phyloP scores from a whole-genome alignment of 2,329 filamentous ascomycete genomes.

The Clarireedia hainanense region DNA sequence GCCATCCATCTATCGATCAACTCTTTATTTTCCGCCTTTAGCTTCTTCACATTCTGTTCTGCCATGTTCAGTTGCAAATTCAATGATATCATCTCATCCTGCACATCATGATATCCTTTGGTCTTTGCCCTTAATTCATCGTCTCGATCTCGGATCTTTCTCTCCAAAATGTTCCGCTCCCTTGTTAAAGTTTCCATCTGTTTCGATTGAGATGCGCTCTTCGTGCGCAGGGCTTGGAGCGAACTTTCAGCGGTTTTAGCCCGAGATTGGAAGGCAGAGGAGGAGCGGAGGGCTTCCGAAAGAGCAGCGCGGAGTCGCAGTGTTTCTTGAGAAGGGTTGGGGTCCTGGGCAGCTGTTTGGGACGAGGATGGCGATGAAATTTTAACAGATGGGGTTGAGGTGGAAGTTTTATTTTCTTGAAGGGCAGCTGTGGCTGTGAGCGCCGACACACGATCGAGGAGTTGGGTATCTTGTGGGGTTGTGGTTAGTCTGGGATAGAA shows the following conservation, averaged over 20 bases:
- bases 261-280: slow-evolving; percentile 57
- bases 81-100: slow-evolving; percentile 85
- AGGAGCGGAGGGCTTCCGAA: slow-evolving; percentile 67
- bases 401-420: slow-evolving; percentile 20
- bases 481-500: not conserved
- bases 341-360: slow-evolving; percentile 28
- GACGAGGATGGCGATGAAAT: slow-evolving; percentile 22
- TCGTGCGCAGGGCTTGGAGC: slow-evolving; percentile 52
- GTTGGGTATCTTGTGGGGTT: slow-evolving; percentile 46
- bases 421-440: slow-evolving; percentile 51
- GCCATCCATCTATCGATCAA: slow-evolving; percentile 89
- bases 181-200: slow-evolving; percentile 53
- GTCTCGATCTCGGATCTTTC: slow-evolving; percentile 69
- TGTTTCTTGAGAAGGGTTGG: slow-evolving; percentile 25
- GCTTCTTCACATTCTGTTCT: slow-evolving; percentile 64
- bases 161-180: slow-evolving; percentile 53
- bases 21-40: slow-evolving; percentile 79
- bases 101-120: slow-evolving; percentile 76
- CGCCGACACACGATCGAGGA: slow-evolving; percentile 58
- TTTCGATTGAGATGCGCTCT: slow-evolving; percentile 50
- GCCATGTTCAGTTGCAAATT: slow-evolving; percentile 83
- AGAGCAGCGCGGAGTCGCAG: slow-evolving; percentile 60
- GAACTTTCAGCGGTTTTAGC: slow-evolving; percentile 57
- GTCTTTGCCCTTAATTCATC: slow-evolving; percentile 80
- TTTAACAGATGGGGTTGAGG: slow-evolving; percentile 17